Evolutionary conservation across 192 early-diverging fungal genomes (phyloP).

Genomic region (Entomortierella parvispora): DNA sequence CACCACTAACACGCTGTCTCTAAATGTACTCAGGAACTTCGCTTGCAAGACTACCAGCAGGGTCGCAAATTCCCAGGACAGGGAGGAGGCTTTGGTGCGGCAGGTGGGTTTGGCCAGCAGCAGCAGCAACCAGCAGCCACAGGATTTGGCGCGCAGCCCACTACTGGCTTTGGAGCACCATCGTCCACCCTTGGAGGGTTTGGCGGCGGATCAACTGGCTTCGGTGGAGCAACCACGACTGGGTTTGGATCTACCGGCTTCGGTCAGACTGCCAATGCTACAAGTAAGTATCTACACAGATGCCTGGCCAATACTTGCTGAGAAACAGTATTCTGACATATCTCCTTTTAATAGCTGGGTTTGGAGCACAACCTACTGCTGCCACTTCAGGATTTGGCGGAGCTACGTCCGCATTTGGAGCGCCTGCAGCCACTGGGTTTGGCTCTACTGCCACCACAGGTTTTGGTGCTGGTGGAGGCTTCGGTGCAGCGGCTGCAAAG

Average conservation of each 20-base stretch:
- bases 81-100: conserved; percentile 39
- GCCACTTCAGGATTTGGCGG: conserved; percentile 52
- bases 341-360: conserved; percentile 10
- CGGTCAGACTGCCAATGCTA: conserved; percentile 43
- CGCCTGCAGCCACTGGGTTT: conserved; percentile 52
- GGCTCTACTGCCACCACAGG: conserved; percentile 48
- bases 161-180: conserved; percentile 36
- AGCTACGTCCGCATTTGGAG: conserved; percentile 59
- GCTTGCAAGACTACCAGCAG: conserved; percentile 87
- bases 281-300: conserved; percentile 36
- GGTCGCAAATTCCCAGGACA: conserved; percentile 70
- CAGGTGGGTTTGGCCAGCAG: conserved; percentile 52
- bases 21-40: conserved; percentile 68
- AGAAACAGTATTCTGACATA: background rate
- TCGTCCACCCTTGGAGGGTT: conserved; percentile 34
- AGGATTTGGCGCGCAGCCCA: conserved; percentile 10
- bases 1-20: no score
- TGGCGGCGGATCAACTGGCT: conserved; percentile 28
- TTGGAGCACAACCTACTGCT: conserved; percentile 36
- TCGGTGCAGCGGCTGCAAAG: conserved; percentile 55
- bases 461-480: conserved; percentile 50
- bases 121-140: conserved; percentile 24
- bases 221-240: conserved; percentile 27
- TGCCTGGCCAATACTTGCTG: background rate
- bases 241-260: conserved; percentile 52